Evolutionary conservation across 805 yeast species (phyloP).

Genomic region (Wickerhamomyces strasburgensis): DNA sequence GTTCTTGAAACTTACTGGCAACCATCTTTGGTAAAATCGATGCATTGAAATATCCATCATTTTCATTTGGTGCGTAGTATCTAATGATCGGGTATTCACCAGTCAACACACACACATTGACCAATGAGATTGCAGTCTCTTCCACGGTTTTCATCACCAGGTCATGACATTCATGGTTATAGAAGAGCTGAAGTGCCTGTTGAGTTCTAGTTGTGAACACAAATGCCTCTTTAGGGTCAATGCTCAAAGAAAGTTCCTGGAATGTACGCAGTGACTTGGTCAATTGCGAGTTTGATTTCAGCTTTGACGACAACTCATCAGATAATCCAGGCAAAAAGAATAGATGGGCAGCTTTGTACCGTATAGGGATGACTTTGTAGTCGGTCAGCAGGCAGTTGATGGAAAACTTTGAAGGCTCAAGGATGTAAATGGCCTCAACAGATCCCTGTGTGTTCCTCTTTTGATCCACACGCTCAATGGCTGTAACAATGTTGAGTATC

Average conservation of each 20-base stretch:
- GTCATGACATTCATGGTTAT: slow-evolving; percentile 58
- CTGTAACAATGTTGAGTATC: slow-evolving; percentile 50
- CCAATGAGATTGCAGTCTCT: slow-evolving; percentile 57
- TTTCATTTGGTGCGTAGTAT: slow-evolving; percentile 53
- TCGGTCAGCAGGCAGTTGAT: slow-evolving; percentile 78
- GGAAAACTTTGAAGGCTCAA: slow-evolving; percentile 64
- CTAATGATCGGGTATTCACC: slow-evolving; percentile 89
- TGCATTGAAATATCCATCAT: slow-evolving; percentile 46
- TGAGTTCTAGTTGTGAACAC: slow-evolving; percentile 64
- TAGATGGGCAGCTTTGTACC: slow-evolving; percentile 72
- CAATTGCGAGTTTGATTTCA: slow-evolving; percentile 27
- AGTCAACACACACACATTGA: slow-evolving; percentile 67
- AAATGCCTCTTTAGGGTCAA: slow-evolving; percentile 64
- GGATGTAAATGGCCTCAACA: slow-evolving; percentile 74
- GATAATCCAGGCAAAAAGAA: slow-evolving; percentile 62
- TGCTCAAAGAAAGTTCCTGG: slow-evolving; percentile 41
- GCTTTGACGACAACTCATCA: slow-evolving; percentile 24
- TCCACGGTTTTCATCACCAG: slow-evolving; percentile 55
- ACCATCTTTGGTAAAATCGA: slow-evolving; percentile 60
- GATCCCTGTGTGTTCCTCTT: slow-evolving; percentile 56
- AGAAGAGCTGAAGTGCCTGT: slow-evolving; percentile 67
- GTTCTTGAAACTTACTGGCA: slow-evolving; percentile 66
- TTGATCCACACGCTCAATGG: slow-evolving; percentile 60
- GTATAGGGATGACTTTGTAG: slow-evolving; percentile 53
- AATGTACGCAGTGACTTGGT: slow-evolving; percentile 28